Evolutionary conservation across 768 basidiomycete genomes (phyloP).

Genomic region (Strobilomyces confusus): DNA sequence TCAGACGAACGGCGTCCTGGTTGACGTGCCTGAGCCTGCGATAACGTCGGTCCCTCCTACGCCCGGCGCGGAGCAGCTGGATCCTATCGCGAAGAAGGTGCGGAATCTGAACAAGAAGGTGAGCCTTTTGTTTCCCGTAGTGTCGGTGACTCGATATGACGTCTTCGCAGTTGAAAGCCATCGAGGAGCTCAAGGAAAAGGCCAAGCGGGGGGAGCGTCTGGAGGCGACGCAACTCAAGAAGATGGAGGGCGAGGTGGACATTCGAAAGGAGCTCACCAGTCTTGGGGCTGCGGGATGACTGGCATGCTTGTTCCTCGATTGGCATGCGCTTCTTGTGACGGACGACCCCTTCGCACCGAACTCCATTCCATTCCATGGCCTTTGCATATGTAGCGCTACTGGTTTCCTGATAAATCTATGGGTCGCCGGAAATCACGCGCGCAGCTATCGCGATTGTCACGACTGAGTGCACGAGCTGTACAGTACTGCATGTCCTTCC

Average conservation of each 20-base stretch:
- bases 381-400: neutral
- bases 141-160: neutral
- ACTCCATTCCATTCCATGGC: neutral
- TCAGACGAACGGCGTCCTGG: conserved; percentile 24
- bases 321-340: too few relatives aligned
- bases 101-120: conserved; percentile 97
- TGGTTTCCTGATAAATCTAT: conserved; percentile 5
- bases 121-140: neutral
- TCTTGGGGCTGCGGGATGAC: conserved; percentile 26
- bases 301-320: neutral
- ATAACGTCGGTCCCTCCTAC: conserved; percentile 43
- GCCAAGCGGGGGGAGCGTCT: conserved; percentile 84
- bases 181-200: conserved; percentile 95
- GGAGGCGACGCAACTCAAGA: conserved; percentile 93
- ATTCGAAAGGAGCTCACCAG: conserved; percentile 74
- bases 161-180: conserved; percentile 80
- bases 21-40: conserved; percentile 6
- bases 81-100: conserved; percentile 86
- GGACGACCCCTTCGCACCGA: too few relatives aligned
- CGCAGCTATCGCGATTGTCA: too few relatives aligned
- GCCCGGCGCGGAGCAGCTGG: conserved; percentile 59
- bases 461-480: too few relatives aligned
- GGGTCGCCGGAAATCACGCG: neutral
- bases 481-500: too few relatives aligned
- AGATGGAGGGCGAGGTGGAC: conserved; percentile 88